Base-by-base conservation (phyloP, 1,284 basidiomycete genomes). In the Flammula alnicola region DNA sequence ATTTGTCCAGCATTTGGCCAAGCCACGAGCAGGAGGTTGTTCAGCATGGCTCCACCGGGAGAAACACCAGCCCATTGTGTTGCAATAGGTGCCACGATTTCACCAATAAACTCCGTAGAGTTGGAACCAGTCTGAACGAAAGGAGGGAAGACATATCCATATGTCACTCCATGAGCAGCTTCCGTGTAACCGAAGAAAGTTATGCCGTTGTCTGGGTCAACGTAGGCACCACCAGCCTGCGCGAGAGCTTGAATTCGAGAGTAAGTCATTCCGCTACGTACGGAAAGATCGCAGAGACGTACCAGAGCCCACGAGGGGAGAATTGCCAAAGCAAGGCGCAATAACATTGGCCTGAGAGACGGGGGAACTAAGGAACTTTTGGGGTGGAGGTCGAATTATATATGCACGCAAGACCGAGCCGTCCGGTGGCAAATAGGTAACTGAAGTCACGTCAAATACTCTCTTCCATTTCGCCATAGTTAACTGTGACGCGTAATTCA, bases 31-130 rank as follows among this genome's bases (percentile, higher is more conserved):
- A 84, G 69, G 20, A 83, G 66, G 59, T 78, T 76, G 53, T 75
- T 68, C 39, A 79, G 63, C 82, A 86, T 84, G 26, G 74, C 71
- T 9, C 79, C 78, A 11, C 72, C 76, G 11, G 82, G 74, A 4
- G 80, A 68, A 22, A 76, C 62, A 39, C 81, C 81, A 12, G 75
- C 74, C 81, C 82, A 86, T 70, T 73, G 61, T 7, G 73, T 73
- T 5, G 59, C 71, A 41, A 80, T 68, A 3, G 83, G 81, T 7
- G 80, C 77, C 26, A 83, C 76, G 44, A 84, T 77, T 63, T 82
- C 79, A 49, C 77, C 83, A 55, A 86, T 81, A 62, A 84, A 84
- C 58, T 85, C 82, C 22, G 66, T 69, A 9, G 74, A 64, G 20
- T 68, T 65, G 3, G 67, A 49, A 19, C 66, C 66, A 14, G 68